Evolutionary conservation across 768 basidiomycete species (phyloP).

Genomic region (Termitomyces sp.): DNA sequence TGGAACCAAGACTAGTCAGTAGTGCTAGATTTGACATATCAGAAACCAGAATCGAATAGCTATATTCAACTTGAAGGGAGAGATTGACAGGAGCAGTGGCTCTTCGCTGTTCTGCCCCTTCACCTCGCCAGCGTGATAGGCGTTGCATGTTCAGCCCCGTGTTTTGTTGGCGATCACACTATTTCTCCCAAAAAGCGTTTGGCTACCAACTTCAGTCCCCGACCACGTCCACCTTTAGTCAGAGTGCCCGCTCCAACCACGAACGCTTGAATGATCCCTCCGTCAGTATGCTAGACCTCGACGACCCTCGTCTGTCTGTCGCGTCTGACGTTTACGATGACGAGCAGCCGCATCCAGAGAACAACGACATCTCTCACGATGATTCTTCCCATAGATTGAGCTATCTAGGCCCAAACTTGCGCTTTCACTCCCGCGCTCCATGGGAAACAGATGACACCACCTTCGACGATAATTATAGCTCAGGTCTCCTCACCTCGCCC

Average conservation of each 20-base stretch:
- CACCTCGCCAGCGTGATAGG: slow-evolving; percentile 32
- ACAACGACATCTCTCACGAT: slow-evolving; percentile 21
- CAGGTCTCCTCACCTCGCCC: slow-evolving; percentile 23
- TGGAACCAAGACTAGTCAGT: background rate
- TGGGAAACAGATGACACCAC: slow-evolving; percentile 65
- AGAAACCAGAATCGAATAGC: slow-evolving; percentile 5
- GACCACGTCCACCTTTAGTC: slow-evolving; percentile 12
- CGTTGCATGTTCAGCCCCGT: slow-evolving; percentile 39
- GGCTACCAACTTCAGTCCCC: slow-evolving; percentile 17
- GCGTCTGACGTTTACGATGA: slow-evolving; percentile 22
- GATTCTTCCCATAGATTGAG: slow-evolving; percentile 53
- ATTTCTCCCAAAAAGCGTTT: background rate
- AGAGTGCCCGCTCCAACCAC: slow-evolving; percentile 18
- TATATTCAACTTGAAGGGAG: slow-evolving; percentile 3
- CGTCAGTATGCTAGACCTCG: slow-evolving; percentile 53
- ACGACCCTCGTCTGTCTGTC: slow-evolving; percentile 38
- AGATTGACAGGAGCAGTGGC: slow-evolving; percentile 1
- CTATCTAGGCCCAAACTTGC: slow-evolving; percentile 78
- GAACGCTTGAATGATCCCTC: slow-evolving; percentile 40
- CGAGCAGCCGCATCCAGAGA: slow-evolving; percentile 33
- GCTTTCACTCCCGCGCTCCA: slow-evolving; percentile 75
- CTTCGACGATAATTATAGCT: slow-evolving; percentile 44
- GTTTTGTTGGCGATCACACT: slow-evolving; percentile 33
- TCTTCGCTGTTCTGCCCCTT: slow-evolving; percentile 2
- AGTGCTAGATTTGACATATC: background rate